A percentile compares a stretch with the other conserved stretches of the same genome.
Evolutionary conservation across 208 protist genomes (phyloP).

Genomic region (Acanthamoeba sp.): DNA sequence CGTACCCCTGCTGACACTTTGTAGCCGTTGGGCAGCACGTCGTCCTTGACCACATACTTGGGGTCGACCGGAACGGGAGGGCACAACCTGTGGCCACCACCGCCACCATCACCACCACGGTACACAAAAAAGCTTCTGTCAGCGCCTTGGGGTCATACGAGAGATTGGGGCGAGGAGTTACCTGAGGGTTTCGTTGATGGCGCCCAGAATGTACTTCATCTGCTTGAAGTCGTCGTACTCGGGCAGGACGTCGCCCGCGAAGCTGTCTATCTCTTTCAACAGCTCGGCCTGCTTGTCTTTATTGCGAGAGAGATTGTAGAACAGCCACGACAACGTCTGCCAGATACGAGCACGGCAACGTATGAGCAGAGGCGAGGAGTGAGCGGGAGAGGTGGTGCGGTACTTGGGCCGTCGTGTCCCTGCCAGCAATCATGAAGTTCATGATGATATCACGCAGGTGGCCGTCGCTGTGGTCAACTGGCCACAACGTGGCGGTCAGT

Average conservation of each 20-base stretch:
- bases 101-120: too few relatives aligned
- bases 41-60: conserved; percentile 44
- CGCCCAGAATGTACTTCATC: conserved; percentile 30
- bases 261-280: neutral
- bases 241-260: neutral
- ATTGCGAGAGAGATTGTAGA: conserved; percentile 18
- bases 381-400: neutral
- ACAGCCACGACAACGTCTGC: conserved; percentile 36
- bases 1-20: conserved; percentile 22
- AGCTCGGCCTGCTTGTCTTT: neutral
- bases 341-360: neutral
- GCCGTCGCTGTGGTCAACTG: neutral
- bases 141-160: too few relatives aligned
- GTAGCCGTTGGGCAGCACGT: conserved; percentile 43
- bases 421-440: conserved; percentile 45
- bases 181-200: conserved; percentile 58
- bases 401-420: conserved; percentile 20
- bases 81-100: neutral
- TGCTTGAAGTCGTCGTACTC: conserved; percentile 2
- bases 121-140: too few relatives aligned
- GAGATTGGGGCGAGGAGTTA: neutral
- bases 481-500: neutral
- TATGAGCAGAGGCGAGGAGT: neutral
- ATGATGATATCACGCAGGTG: conserved; percentile 30
- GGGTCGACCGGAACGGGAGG: conserved; percentile 4